Percentiles rank a stretch among this genome's conserved stretches.
phyloP scores from a whole-genome alignment of 2,329 filamentous ascomycete genomes.

The Exophiala dermatitidis region DNA sequence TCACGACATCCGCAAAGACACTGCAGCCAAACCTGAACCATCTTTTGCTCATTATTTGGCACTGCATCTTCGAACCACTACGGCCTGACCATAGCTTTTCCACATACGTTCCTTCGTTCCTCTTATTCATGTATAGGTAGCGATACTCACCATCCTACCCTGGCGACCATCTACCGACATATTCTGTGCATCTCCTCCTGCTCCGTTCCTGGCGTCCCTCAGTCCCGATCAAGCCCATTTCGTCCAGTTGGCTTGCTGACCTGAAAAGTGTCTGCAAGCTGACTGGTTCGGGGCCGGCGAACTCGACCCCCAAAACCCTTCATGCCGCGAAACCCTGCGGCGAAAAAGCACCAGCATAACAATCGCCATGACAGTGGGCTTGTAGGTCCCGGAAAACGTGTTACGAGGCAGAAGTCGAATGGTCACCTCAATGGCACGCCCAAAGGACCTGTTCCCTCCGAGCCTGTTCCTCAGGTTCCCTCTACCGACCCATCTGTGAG shows the following conservation, averaged over 20 bases:
- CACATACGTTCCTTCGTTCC: not conserved
- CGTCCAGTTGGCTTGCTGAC: conserved; percentile 29
- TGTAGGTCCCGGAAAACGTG: conserved; percentile 68
- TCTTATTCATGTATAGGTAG: conserved; percentile 2
- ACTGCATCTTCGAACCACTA: not conserved
- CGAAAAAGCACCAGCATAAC: conserved; percentile 58
- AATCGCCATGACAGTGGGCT: conserved; percentile 80
- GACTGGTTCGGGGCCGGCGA: conserved; percentile 24
- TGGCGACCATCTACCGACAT: conserved; percentile 1
- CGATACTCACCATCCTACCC: not conserved
- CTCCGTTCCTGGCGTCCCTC: conserved; percentile 6
- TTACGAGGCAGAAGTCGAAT: conserved; percentile 52
- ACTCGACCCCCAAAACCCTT: conserved; percentile 28
- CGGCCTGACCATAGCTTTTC: not conserved
- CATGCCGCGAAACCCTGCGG: conserved; percentile 45
- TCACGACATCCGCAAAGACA: not conserved
- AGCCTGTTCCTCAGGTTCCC: conserved; percentile 17
- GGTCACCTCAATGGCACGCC: conserved; percentile 47
- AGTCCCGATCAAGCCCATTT: conserved; percentile 7
- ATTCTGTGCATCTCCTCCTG: conserved; percentile 1
- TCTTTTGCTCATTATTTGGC: not conserved
- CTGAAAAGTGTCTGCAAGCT: conserved; percentile 26
- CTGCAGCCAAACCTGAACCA: not conserved
- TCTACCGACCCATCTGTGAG: conserved; percentile 8
- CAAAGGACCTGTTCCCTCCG: conserved; percentile 35